Evolutionary conservation across 805 yeast species (phyloP).

Genomic region (Saccharomycopsis amapae): DNA sequence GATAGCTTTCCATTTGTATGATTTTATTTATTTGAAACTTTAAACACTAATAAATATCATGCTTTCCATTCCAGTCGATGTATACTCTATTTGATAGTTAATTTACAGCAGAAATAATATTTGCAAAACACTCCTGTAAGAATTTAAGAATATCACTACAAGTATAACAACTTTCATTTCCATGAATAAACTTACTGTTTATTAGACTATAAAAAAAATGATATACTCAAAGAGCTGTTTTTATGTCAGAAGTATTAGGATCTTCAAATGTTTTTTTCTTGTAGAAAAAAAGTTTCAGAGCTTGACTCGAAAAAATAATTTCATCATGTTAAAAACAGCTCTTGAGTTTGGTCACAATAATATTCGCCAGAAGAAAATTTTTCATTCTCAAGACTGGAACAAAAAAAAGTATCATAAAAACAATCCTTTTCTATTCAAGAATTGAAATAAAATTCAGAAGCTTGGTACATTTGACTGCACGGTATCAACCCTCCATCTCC

Average conservation of each 20-base stretch:
- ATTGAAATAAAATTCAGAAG: conserved; percentile 4
- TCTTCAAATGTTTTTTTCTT: conserved; percentile 14
- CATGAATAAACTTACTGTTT: no score
- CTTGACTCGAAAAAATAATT: conserved; percentile 22
- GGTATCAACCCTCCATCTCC: no score
- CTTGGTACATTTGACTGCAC: conserved; percentile 19
- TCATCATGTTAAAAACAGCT: conserved; percentile 19
- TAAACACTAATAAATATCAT: no score
- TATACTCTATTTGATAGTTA: no score
- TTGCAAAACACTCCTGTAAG: no score
- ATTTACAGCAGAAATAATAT: no score
- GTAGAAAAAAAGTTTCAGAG: conserved; percentile 18
- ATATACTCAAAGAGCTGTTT: not conserved
- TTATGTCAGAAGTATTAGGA: conserved; percentile 16
- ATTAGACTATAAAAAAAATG: no score
- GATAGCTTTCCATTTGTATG: no score
- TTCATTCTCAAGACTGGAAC: not conserved
- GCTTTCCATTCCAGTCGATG: no score
- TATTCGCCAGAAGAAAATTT: not conserved
- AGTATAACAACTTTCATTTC: no score
- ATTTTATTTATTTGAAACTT: no score
- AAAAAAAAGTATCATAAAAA: not conserved
- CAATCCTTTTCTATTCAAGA: not conserved
- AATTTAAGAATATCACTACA: no score
- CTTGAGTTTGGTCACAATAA: not conserved